phyloP scores from a whole-genome alignment of 192 early-diverging fungal genomes.

The Linnemannia elongata region DNA sequence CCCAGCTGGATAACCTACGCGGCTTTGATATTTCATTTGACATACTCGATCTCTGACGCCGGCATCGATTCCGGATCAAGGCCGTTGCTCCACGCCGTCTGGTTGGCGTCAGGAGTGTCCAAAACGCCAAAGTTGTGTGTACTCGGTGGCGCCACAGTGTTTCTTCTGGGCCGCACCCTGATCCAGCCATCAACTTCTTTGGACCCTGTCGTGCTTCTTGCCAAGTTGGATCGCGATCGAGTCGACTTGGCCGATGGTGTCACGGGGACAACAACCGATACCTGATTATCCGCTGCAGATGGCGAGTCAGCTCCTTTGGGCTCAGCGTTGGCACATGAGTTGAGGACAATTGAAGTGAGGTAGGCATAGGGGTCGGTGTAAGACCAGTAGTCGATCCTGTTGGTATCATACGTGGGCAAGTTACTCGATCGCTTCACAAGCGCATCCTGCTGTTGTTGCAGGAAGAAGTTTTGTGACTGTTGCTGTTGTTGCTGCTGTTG shows the following conservation, averaged over 20 bases:
- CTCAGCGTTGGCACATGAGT: conserved; percentile 50
- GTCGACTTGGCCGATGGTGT: neutral
- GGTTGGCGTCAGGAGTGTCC: conserved; percentile 7
- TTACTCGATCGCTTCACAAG: conserved; percentile 18
- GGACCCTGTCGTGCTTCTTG: neutral
- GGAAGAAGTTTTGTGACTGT: conserved; percentile 30
- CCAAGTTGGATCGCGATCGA: neutral
- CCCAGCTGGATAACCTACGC: neutral
- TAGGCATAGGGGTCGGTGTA: conserved; percentile 48
- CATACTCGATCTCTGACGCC: conserved; percentile 35
- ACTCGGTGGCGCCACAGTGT: conserved; percentile 9
- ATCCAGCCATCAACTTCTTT: conserved; percentile 44
- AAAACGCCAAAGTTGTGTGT: neutral
- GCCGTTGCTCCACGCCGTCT: conserved; percentile 20
- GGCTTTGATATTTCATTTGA: neutral
- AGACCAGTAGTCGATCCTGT: conserved; percentile 52
- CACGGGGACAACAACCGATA: conserved; percentile 4
- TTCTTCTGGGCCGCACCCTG: conserved; percentile 29
- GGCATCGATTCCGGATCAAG: conserved; percentile 27
- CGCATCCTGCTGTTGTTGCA: conserved; percentile 49
- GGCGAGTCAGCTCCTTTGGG: conserved; percentile 40
- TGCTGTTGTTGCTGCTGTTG: conserved; percentile 47
- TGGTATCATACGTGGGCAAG: conserved; percentile 24
- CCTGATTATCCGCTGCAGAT: conserved; percentile 38
- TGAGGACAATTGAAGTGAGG: conserved; percentile 47